A percentile compares a stretch with the other conserved stretches of the same genome.
Evolutionary conservation across 164 flowering plant species (phyloP).

Genomic region (Platanus orientalis): DNA sequence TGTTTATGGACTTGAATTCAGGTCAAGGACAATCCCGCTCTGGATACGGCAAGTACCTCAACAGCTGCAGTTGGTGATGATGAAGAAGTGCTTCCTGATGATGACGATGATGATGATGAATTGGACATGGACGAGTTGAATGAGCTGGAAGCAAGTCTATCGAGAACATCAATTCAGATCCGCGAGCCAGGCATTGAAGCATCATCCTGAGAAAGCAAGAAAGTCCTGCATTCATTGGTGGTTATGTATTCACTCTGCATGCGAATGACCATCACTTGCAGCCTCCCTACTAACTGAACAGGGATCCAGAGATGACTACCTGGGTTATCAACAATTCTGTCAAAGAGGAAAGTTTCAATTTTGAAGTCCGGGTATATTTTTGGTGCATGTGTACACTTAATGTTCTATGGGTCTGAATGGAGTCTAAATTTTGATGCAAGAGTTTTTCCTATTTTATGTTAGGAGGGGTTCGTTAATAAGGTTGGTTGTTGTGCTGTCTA

Average conservation of each 20-base stretch:
- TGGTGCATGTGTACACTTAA: not conserved
- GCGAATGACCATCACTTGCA: not conserved
- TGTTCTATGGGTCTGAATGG: no score
- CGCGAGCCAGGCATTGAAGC: conserved; percentile 39
- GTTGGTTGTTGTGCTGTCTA: no score
- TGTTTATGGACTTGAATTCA: conserved; percentile 15
- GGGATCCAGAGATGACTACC: not conserved
- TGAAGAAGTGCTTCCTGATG: conserved; percentile 33
- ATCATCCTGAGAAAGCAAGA: conserved; percentile 7
- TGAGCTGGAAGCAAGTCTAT: conserved; percentile 80
- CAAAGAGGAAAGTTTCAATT: not conserved
- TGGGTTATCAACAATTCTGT: not conserved
- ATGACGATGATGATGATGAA: conserved; percentile 63
- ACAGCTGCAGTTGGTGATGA: conserved; percentile 31
- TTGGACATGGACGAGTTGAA: conserved; percentile 80
- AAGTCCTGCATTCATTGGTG: no score
- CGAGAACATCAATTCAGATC: conserved; percentile 66
- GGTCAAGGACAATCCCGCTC: conserved; percentile 37
- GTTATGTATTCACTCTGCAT: not conserved
- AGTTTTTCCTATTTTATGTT: no score
- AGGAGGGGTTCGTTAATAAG: no score
- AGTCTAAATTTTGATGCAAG: no score
- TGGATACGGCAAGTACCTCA: conserved; percentile 57
- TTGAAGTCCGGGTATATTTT: not conserved
- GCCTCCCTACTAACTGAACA: not conserved